Base-by-base conservation (phyloP, 768 basidiomycete genomes). In the Pulveroboletus sp. region DNA sequence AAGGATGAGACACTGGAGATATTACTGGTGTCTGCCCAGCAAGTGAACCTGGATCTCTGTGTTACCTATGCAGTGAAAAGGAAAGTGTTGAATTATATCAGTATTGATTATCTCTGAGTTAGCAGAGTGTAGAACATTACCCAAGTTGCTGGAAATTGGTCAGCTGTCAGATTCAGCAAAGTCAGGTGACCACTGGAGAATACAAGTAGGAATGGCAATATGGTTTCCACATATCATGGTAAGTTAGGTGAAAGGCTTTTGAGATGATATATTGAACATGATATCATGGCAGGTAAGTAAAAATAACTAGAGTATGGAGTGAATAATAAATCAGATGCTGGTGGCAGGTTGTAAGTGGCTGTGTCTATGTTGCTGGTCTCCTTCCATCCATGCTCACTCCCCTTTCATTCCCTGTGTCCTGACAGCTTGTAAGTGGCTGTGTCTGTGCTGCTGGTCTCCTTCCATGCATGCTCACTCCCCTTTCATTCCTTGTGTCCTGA, bases 1-100 rank as follows among this genome's bases (percentile, higher is more conserved):
- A 13, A 44, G 38, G 14, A 50, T 50, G 43, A 50, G 4, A 26
- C 24, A 7, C 14, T 50, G 49, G 49, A 50, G 22, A 11, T 4
- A 10, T n/a, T 50, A 0, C n/a, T 44, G n/a, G 20, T 43, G 12
- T 49, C 48, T 35, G 47, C 41, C 5, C 47, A 49, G 35, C 34
- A 38, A 4, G 16, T 30, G 6, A 43, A 29, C 12, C n/a, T 35
- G 32, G 19, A 49, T 13, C 20, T 49, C 1, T 49, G 40, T 36
- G 27, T 42, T 2, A 12, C 35, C 2, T 42, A 36, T 49, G 47
- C 40, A 43, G 26, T 43, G 4, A 43, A 17, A 13, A 50, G 49
- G 49, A 1, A 38, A 44, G 49, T 32, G 1, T 9, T 20, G 12
- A 6, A 6, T 8, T n/a, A n/a, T n/a, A n/a, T n/a, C n/a, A n/a